A percentile compares a stretch with the other conserved stretches of the same genome.
These are phyloP conservation scores for Aspergillus olivimuriae DNA, from an alignment of 495 filamentous ascomycete genomes.

Conservation along the genomic window DNA sequence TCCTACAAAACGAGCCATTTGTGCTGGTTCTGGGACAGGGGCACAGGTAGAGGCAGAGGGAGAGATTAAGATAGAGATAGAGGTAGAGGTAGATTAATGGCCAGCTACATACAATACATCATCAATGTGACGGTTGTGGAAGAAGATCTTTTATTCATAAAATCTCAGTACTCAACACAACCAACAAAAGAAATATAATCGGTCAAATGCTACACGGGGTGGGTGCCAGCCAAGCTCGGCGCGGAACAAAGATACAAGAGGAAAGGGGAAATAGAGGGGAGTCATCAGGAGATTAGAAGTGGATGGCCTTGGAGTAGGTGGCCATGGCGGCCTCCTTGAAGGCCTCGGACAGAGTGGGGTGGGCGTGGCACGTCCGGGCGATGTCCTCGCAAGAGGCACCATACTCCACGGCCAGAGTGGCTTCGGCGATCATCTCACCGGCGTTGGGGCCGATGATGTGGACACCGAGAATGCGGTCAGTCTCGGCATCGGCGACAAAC, in stretches of 20 bases:
- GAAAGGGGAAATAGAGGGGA: constrained; percentile 18
- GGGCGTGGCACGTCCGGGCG: constrained; percentile 90
- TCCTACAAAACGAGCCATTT: too few relatives aligned
- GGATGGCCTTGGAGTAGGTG: constrained; percentile 92
- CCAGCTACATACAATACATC: too few relatives aligned
- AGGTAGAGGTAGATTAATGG: constrained; percentile 2
- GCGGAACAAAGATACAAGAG: constrained; percentile 34
- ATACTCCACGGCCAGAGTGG: constrained; percentile 91
- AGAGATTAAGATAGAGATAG: neutral
- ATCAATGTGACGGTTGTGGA: too few relatives aligned
- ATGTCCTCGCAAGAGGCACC: constrained; percentile 94
- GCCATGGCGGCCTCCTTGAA: constrained; percentile 99
- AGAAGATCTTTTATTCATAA: constrained; percentile 20
- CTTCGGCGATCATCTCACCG: constrained; percentile 99
- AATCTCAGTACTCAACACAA: constrained; percentile 8
- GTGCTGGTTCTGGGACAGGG: neutral
- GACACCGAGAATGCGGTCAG: constrained; percentile 87
- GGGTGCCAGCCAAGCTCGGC: constrained; percentile 38
- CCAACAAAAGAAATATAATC: constrained; percentile 32
- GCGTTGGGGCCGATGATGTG: constrained; percentile 96
- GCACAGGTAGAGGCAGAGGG: neutral
- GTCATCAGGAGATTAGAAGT: constrained; percentile 59
- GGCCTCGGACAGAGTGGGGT: constrained; percentile 93
- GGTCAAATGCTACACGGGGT: constrained; percentile 42
- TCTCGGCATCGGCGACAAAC: constrained; percentile 95